phyloP scores from a whole-genome alignment of 257 asterid species.

The Fraxinus excelsior region DNA sequence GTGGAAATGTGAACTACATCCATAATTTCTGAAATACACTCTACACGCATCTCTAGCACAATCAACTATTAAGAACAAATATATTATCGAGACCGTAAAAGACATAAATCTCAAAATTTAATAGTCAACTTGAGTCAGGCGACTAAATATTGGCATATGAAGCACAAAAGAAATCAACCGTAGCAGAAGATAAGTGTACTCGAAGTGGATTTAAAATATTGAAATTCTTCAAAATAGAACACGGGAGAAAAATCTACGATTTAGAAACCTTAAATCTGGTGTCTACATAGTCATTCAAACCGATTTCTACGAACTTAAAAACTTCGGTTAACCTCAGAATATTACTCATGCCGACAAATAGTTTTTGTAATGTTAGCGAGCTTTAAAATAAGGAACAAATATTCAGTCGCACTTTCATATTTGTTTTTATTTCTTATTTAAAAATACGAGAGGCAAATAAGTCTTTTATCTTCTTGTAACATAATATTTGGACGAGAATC shows the following conservation, averaged over 20 bases:
- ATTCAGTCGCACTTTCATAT: no score
- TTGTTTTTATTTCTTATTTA: no score
- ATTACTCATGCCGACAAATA: no score
- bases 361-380: no score
- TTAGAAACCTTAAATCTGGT: background rate
- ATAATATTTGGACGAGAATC: no score
- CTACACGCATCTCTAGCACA: background rate
- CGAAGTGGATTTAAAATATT: background rate
- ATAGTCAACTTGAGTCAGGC: background rate
- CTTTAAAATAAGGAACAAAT: no score
- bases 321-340: background rate
- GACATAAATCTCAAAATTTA: background rate
- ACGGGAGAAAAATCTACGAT: background rate
- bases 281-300: background rate
- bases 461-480: no score
- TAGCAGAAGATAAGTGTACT: background rate
- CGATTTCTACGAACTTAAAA: background rate
- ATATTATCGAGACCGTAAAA: background rate
- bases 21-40: background rate
- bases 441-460: no score
- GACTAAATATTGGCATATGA: background rate
- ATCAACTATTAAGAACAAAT: conserved; percentile 1
- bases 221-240: background rate
- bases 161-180: background rate
- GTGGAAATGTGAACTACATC: background rate